phyloP scores from a whole-genome alignment of 106 monocot genomes.

The Allium cepa region DNA sequence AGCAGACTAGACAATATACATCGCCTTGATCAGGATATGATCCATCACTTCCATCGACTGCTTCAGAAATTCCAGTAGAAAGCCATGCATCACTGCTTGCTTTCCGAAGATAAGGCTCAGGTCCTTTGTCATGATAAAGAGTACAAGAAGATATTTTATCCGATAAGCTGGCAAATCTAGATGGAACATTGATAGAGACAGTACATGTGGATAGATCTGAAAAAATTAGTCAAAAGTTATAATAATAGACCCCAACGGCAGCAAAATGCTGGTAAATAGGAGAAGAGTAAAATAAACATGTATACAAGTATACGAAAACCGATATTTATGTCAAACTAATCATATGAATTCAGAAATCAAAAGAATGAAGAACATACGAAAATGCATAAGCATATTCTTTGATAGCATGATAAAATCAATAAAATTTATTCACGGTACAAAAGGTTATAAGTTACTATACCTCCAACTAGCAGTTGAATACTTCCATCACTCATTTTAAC shows the following conservation, averaged over 20 bases:
- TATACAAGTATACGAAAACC: not conserved
- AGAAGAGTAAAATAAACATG: not conserved
- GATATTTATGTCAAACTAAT: too few species aligned
- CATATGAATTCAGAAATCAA: too few species aligned
- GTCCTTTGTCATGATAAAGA: constrained; percentile 91
- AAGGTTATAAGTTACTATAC: constrained; percentile 14
- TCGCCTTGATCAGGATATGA: constrained; percentile 67
- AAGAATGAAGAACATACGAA: not conserved
- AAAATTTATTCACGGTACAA: not conserved
- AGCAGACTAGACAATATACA: constrained; percentile 85
- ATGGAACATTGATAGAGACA: constrained; percentile 45
- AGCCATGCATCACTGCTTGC: constrained; percentile 98
- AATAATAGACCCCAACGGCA: not conserved
- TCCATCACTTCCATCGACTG: constrained; percentile 74
- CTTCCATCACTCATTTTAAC: constrained; percentile 82
- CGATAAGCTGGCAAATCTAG: constrained; percentile 37
- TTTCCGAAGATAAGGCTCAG: constrained; percentile 83
- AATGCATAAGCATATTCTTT: not conserved
- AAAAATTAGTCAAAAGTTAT: constrained; percentile 8
- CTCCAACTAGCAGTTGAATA: constrained; percentile 91
- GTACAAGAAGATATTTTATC: constrained; percentile 68
- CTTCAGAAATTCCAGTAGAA: constrained; percentile 68
- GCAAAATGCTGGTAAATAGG: not conserved
- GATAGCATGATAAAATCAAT: not conserved
- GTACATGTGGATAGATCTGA: constrained; percentile 72